These are phyloP conservation scores for Trypanosoma mega DNA, from an alignment of 208 protist genomes.

Conservation along the genomic window DNA sequence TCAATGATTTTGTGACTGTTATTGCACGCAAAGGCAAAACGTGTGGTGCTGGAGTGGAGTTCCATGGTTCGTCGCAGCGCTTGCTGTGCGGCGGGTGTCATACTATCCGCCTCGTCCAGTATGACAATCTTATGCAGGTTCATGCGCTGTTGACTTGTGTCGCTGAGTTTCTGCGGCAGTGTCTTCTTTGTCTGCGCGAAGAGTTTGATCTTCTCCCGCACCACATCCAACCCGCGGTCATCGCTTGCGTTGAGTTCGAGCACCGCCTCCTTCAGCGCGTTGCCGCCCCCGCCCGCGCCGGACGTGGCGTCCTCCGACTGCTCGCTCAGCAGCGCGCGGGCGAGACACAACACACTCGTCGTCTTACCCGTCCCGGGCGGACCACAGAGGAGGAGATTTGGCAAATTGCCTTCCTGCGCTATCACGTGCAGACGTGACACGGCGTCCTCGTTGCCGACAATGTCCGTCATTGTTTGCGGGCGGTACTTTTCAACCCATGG, in stretches of 20 bases:
- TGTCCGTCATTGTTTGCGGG: conserved; percentile 93
- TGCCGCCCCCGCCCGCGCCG: conserved; percentile 7
- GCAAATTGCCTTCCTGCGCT: conserved; percentile 96
- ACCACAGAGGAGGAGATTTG: conserved; percentile 97
- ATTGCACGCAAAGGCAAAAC: conserved; percentile 99
- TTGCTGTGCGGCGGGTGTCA: conserved; percentile 98
- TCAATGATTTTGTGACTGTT: conserved; percentile 99
- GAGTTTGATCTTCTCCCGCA: conserved; percentile 98
- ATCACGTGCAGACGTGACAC: conserved; percentile 96
- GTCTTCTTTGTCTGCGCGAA: conserved; percentile 97
- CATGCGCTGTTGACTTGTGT: conserved; percentile 27
- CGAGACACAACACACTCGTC: conserved; percentile 97
- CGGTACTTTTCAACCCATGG: conserved; percentile 99
- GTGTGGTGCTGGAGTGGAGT: conserved; percentile 95
- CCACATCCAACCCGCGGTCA: conserved; percentile 98
- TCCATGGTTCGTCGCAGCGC: conserved; percentile 99
- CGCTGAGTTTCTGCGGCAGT: conserved; percentile 60
- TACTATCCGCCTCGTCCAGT: conserved; percentile 99
- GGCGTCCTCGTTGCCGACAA: conserved; percentile 98
- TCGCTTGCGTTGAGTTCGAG: conserved; percentile 99
- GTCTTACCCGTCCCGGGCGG: conserved; percentile 97
- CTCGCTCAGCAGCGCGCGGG: conserved; percentile 90
- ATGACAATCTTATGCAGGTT: conserved; percentile 98
- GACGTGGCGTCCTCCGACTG: conserved; percentile 16
- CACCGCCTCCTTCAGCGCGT: conserved; percentile 94